phyloP scores from a whole-genome alignment of 352 stramenopile species.

The Pythium plurisporium region DNA sequence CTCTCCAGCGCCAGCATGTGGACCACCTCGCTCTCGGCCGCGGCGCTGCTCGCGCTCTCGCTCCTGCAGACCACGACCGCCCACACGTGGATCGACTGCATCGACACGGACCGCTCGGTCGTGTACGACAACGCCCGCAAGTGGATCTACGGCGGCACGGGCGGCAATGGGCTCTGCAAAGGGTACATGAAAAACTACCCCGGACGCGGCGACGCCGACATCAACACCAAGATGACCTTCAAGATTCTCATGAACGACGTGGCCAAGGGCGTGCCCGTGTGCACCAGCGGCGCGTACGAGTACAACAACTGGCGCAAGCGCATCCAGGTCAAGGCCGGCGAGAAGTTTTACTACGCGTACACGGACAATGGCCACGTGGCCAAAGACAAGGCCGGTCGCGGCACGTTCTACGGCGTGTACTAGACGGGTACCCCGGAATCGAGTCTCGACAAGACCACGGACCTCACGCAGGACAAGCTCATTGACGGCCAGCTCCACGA shows the following conservation, averaged over 20 bases:
- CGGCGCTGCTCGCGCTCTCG: conserved; percentile 6
- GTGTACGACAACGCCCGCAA: conserved; percentile 53
- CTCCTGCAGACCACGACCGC: conserved; percentile 10
- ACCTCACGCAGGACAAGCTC: conserved; percentile 49
- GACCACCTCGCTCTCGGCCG: conserved; percentile 7
- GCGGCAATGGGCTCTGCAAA: conserved; percentile 40
- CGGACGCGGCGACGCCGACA: conserved; percentile 36
- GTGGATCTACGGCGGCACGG: conserved; percentile 50
- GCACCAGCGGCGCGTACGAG: conserved; percentile 25
- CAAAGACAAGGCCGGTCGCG: conserved; percentile 52
- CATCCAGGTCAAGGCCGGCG: conserved; percentile 32
- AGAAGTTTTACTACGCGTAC: conserved; percentile 60
- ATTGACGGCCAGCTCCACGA: conserved; percentile 61
- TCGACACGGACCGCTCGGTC: conserved; percentile 47
- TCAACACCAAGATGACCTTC: conserved; percentile 36
- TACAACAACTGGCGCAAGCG: conserved; percentile 40
- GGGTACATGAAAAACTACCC: conserved; percentile 70
- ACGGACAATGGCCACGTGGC: conserved; percentile 57
- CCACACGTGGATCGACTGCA: conserved; percentile 71
- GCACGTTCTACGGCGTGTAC: conserved; percentile 59
- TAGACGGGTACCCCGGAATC: conserved; percentile 41
- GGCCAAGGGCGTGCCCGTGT: conserved; percentile 28
- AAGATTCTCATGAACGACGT: conserved; percentile 58
- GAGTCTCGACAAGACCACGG: conserved; percentile 38
- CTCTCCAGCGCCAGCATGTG: conserved; percentile 1